phyloP scores from a whole-genome alignment of 148 eudicot genomes.

The Rhododendron mucronatum region DNA sequence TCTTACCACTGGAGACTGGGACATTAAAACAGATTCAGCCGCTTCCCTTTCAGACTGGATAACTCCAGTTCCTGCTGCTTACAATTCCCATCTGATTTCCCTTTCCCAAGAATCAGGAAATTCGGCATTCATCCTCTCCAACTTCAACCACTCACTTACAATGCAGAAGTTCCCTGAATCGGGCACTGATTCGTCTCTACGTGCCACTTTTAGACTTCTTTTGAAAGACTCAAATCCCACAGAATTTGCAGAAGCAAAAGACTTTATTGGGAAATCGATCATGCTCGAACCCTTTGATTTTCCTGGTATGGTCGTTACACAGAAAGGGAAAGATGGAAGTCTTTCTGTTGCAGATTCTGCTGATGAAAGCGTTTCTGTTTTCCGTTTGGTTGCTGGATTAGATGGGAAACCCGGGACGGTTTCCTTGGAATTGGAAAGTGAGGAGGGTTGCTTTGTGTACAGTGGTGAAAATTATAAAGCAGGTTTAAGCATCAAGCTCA shows the following conservation, averaged over 20 bases:
- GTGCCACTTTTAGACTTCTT: slow-evolving; percentile 68
- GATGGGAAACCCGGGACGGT: slow-evolving; percentile 43
- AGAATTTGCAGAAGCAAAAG: slow-evolving; percentile 14
- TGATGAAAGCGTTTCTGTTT: slow-evolving; percentile 16
- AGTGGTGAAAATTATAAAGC: slow-evolving; percentile 17
- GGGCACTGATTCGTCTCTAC: slow-evolving; percentile 43
- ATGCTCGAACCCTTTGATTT: slow-evolving; percentile 67
- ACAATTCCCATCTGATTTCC: slow-evolving; percentile 53
- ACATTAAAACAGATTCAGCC: slow-evolving; percentile 37
- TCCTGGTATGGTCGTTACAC: slow-evolving; percentile 57
- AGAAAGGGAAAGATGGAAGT: slow-evolving; percentile 32
- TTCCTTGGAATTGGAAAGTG: slow-evolving; percentile 46
- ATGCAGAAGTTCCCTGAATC: slow-evolving; percentile 43
- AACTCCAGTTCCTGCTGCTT: slow-evolving; percentile 50
- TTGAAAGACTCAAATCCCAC: slow-evolving; percentile 14
- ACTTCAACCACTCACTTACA: slow-evolving; percentile 21
- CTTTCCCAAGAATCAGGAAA: slow-evolving; percentile 41
- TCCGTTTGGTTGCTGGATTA: slow-evolving; percentile 47
- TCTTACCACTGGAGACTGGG: slow-evolving; percentile 56
- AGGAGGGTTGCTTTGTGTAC: slow-evolving; percentile 59
- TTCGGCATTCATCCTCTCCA: slow-evolving; percentile 35
- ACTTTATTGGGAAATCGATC: slow-evolving; percentile 41
- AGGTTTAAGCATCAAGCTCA: slow-evolving; percentile 32
- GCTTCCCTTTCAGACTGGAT: slow-evolving; percentile 47
- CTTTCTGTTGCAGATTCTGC: slow-evolving; percentile 25